These are phyloP conservation scores for Golubevia sp. DNA, from an alignment of 1,284 basidiomycete genomes.

Conservation along the genomic window DNA sequence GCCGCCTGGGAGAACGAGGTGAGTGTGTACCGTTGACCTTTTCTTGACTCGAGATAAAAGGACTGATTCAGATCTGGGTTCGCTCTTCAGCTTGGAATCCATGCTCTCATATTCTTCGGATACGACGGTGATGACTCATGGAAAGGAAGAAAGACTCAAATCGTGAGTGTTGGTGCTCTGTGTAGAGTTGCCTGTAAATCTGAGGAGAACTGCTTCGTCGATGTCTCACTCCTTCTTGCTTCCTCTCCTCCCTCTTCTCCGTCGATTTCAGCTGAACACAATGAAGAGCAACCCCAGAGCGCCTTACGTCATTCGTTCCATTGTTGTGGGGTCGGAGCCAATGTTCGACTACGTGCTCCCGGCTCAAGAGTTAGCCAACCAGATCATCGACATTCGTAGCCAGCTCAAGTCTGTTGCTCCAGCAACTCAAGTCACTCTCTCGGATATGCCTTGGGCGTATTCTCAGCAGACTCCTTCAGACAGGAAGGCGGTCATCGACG, in stretches of 20 bases:
- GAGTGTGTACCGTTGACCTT: too few species aligned
- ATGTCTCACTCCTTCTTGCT: too few species aligned
- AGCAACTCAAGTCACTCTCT: conserved; percentile 15
- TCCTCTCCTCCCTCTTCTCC: too few species aligned
- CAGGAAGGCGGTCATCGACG: not conserved
- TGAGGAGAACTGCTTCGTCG: too few species aligned
- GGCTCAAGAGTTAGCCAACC: conserved; percentile 66
- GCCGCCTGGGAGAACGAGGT: conserved; percentile 74
- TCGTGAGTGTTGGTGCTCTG: too few species aligned
- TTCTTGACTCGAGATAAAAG: too few species aligned
- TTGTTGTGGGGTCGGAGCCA: conserved; percentile 77
- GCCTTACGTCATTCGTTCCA: conserved; percentile 70
- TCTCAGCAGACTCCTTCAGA: not conserved
- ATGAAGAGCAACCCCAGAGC: conserved; percentile 72
- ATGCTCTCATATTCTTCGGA: conserved; percentile 71
- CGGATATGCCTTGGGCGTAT: conserved; percentile 15
- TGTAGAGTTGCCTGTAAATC: too few species aligned
- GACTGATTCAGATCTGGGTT: too few species aligned
- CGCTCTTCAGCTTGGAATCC: conserved; percentile 74
- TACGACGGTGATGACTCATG: conserved; percentile 69
- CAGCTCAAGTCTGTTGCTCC: conserved; percentile 5
- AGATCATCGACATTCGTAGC: conserved; percentile 63
- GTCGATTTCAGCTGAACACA: conserved; percentile 58
- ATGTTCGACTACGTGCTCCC: conserved; percentile 70
- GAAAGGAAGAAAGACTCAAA: conserved; percentile 65